Conservation (phyloP, 2,329 filamentous ascomycete species). For the Cordyceps pruinosa region DNA sequence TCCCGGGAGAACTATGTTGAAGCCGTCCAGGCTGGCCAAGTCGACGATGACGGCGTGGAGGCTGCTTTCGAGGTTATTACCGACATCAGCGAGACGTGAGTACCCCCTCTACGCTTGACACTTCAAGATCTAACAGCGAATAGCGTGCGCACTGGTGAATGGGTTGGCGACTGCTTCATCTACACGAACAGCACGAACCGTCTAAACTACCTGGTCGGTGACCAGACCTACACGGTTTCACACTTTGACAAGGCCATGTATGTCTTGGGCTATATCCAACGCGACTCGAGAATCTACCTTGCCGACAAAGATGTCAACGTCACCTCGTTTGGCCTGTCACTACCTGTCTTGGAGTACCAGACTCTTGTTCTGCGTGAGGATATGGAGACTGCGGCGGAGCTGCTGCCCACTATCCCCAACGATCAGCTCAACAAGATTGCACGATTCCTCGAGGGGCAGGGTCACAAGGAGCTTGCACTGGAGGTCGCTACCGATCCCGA, state of each 20-base stretch:
- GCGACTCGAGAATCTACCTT: slow-evolving; percentile 91
- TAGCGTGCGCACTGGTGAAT: slow-evolving; percentile 87
- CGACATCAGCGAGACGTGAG: slow-evolving; percentile 82
- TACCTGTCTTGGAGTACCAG: slow-evolving; percentile 93
- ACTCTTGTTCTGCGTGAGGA: slow-evolving; percentile 90
- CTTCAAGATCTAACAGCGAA: slow-evolving; percentile 19
- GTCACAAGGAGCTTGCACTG: slow-evolving; percentile 90
- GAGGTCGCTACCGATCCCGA: slow-evolving; percentile 92
- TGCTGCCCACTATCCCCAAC: slow-evolving; percentile 76
- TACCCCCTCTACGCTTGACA: neutral
- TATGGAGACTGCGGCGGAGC: slow-evolving; percentile 81
- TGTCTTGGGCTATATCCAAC: slow-evolving; percentile 86
- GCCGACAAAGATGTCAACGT: slow-evolving; percentile 93
- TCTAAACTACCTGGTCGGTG: slow-evolving; percentile 93
- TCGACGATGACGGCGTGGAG: slow-evolving; percentile 89
- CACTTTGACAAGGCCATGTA: slow-evolving; percentile 97
- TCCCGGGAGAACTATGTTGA: slow-evolving; percentile 83
- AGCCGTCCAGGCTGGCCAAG: slow-evolving; percentile 71
- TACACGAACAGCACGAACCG: slow-evolving; percentile 97
- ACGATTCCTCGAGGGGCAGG: slow-evolving; percentile 92
- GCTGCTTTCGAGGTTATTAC: slow-evolving; percentile 93
- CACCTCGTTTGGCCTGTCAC: slow-evolving; percentile 82
- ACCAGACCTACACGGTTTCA: slow-evolving; percentile 95
- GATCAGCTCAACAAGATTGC: slow-evolving; percentile 98
- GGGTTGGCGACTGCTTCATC: slow-evolving; percentile 98